These are phyloP conservation scores for Amphicarpaea edgeworthii DNA, from an alignment of 306 rosid species.

Conservation along the genomic window DNA sequence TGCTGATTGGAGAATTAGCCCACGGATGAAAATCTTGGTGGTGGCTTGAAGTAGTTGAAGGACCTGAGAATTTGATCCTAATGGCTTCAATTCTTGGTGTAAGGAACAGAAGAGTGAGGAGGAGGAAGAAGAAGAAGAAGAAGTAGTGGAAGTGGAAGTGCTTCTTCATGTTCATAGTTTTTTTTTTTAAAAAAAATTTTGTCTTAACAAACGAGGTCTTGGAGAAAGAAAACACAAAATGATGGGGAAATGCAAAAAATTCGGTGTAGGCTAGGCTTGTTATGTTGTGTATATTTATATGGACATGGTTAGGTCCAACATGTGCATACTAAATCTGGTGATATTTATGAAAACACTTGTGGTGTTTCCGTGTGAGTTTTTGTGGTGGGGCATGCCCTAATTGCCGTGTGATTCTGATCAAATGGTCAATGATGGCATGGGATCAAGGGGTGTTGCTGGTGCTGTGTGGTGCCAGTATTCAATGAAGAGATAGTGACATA, in stretches of 20 bases:
- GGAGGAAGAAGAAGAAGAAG: no score
- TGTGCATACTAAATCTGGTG: constrained; percentile 51
- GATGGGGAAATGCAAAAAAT: constrained; percentile 42
- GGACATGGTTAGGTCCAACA: constrained; percentile 46
- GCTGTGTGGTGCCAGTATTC: constrained; percentile 48
- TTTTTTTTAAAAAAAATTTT: neutral
- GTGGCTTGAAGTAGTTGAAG: constrained; percentile 47
- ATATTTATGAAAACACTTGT: constrained; percentile 45
- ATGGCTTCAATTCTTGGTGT: constrained; percentile 54
- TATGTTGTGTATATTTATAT: constrained; percentile 49
- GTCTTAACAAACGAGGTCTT: no score
- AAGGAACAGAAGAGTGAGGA: constrained; percentile 53
- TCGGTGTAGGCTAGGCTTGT: constrained; percentile 34
- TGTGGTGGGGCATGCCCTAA: constrained; percentile 34
- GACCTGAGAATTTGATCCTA: constrained; percentile 53
- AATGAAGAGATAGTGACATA: constrained; percentile 46
- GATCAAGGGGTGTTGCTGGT: constrained; percentile 61
- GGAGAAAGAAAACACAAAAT: constrained; percentile 13
- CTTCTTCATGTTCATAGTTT: constrained; percentile 53
- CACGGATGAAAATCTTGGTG: constrained; percentile 55
- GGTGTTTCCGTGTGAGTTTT: constrained; percentile 20
- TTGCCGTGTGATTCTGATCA: constrained; percentile 52
- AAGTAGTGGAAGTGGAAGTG: constrained; percentile 54
- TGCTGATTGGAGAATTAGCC: constrained; percentile 41
- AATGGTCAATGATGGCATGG: constrained; percentile 44